phyloP scores from a whole-genome alignment of 176 grass and related monocot genomes.

The Carex scoparia region DNA sequence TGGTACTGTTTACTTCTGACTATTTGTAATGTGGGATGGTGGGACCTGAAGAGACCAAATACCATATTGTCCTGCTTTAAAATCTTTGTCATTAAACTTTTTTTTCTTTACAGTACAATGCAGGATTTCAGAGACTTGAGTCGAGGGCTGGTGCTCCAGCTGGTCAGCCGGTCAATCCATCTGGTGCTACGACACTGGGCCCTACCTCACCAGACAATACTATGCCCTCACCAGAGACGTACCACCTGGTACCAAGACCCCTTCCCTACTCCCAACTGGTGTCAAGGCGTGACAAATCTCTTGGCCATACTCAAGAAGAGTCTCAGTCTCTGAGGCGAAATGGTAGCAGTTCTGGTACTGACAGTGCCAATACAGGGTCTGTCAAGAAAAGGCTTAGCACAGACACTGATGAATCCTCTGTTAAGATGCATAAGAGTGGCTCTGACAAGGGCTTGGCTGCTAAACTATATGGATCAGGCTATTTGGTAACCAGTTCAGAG shows the following conservation, averaged over 20 bases:
- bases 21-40: background rate
- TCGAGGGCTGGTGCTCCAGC: slow-evolving; percentile 44
- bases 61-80: background rate
- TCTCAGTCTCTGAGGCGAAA: slow-evolving; percentile 59
- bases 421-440: slow-evolving; percentile 49
- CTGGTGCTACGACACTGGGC: slow-evolving; percentile 31
- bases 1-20: background rate
- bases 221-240: slow-evolving; percentile 40
- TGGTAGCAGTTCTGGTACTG: slow-evolving; percentile 59
- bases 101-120: slow-evolving; percentile 50
- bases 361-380: slow-evolving; percentile 19
- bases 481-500: slow-evolving; percentile 47
- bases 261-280: slow-evolving; percentile 74
- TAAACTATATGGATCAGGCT: slow-evolving; percentile 53
- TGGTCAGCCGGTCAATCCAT: slow-evolving; percentile 40
- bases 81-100: background rate
- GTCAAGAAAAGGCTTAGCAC: slow-evolving; percentile 58
- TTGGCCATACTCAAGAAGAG: slow-evolving; percentile 65
- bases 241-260: slow-evolving; percentile 68
- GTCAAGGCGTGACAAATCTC: slow-evolving; percentile 78
- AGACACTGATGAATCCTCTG: slow-evolving; percentile 47
- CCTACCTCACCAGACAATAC: slow-evolving; percentile 39
- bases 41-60: background rate
- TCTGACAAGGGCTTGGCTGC: slow-evolving; percentile 63
- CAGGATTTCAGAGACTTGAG: slow-evolving; percentile 74